Base-by-base conservation (phyloP, 1,284 basidiomycete genomes). In the Meira miltonrushii region DNA sequence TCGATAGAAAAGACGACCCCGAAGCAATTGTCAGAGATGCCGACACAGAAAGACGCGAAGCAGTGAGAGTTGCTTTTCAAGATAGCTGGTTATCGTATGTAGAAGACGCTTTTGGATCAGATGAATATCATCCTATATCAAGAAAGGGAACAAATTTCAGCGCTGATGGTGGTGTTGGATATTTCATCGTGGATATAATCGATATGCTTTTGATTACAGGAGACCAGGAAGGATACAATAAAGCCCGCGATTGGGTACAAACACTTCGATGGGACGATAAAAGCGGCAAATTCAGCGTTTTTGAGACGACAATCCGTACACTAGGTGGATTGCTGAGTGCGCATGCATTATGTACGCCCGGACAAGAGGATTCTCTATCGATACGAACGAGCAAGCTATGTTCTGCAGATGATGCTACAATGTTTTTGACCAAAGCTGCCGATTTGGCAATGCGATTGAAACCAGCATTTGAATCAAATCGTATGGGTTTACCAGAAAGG, bases 121-220 rank as follows among this genome's bases (percentile, higher is more conserved):
- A 78, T 60, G 75, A 78, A 55, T 77, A 72, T 43, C 75, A 78
- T 43, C 75, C 75, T 1, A 63, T 77, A 47, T 64, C 63, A 52
- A 55, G 70, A 33, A 28, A 44, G 10, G 75, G 75, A 12, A 61
- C 57, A 33, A 78, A 78, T 47, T 65, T 76, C 28, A 69, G 57
- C 39, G 64, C 65, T 17, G 62, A 58, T n/a, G 59, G 64, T 21
- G 67, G 67, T 11, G 62, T 76, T 33, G 75, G 75, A 7, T 78
- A 75, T 61, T 75, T 73, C 46, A 74, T 80, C 47, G 66, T 80
- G 54, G 79, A 80, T 60, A 66, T 72, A 9, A 70, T 80, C 39
- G 93, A 96, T 78, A 88, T 88, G 4, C 86, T 97, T 80, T 83
- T 91, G 50, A 80, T 96, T 56, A 88, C 95, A 86, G 89, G 87